Conservation (phyloP, 2,329 filamentous ascomycete genomes). For the Balansia obtecta region DNA sequence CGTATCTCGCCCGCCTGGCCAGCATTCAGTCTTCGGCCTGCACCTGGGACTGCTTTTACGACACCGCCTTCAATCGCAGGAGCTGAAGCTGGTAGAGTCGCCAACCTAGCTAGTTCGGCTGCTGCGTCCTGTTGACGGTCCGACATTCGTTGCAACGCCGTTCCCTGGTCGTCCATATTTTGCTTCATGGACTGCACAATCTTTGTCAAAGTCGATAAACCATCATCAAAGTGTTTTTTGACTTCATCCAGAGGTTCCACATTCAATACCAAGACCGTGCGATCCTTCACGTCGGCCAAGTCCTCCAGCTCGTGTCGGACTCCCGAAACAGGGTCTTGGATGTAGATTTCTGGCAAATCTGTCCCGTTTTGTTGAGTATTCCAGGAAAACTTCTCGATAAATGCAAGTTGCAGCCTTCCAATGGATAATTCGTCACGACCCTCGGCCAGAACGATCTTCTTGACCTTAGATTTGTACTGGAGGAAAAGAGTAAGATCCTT, state of each 20-base stretch:
- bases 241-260: constrained; percentile 90
- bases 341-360: constrained; percentile 93
- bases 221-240: constrained; percentile 90
- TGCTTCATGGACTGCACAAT: constrained; percentile 81
- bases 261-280: constrained; percentile 89
- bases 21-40: constrained; percentile 35
- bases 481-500: constrained; percentile 90
- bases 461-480: constrained; percentile 94
- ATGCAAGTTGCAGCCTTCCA: constrained; percentile 80
- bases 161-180: constrained; percentile 71
- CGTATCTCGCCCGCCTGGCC: constrained; percentile 68
- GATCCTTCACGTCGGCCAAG: constrained; percentile 82
- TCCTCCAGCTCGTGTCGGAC: constrained; percentile 97
- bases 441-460: constrained; percentile 83
- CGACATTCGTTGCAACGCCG: constrained; percentile 72
- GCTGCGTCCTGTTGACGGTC: constrained; percentile 83
- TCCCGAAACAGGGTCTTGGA: constrained; percentile 89
- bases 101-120: constrained; percentile 64
- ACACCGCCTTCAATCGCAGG: constrained; percentile 28
- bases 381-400: constrained; percentile 99
- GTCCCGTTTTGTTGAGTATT: constrained; percentile 90
- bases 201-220: constrained; percentile 64
- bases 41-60: constrained; percentile 18
- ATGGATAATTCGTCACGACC: constrained; percentile 77
- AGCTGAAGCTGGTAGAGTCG: constrained; percentile 31